Evolutionary conservation across 805 yeast genomes (phyloP), one percentile per base, ranked within the genome.

Genomic region (Wickerhamomyces canadensis): DNA sequence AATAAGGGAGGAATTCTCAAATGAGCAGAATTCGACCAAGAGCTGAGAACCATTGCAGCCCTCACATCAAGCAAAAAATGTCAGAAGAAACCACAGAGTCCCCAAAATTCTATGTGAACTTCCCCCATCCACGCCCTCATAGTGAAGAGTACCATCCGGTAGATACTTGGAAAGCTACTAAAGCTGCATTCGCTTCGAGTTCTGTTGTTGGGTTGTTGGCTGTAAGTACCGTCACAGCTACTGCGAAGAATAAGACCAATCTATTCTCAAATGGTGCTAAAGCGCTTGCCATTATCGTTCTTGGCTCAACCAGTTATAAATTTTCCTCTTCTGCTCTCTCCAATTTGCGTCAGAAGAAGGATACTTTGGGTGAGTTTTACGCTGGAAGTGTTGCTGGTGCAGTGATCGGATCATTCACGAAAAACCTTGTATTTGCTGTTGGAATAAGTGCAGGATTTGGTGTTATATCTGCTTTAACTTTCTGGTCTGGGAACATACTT

Each of bases 311-410:
- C 21, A 70, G 75, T 8, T 71, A 57, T 52, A 57, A 58, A 31
- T 58, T 67, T 45, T 58, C 58, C 8, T 62, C 65, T 21, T 57
- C 73, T 30, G 65, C 74, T 18, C 44, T 74, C 24, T 67, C 82
- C 44, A 80, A 81, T 57, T 58, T 81, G 49, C 68, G 84, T 52
- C 78, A 76, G 56, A 70, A 67, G 53, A 76, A 75, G 50, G 84
- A 80, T 51, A 78, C 78, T 13, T 62, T 74, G 64, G 80, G 79
- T 57, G 70, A 75, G 15, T 70, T 76, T 37, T 54, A 51, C 32
- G 74, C 72, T 16, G 75, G 74, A 37, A 57, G 61, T n/a, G 53
- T 64, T 13, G 66, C 72, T n/a, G 76, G 76, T 23, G 64, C 63
- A 13, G 42, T 67, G 15, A 44, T 64, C 6, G 74, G 74, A 13